Evolutionary conservation across 345 rosid species (phyloP).

Genomic region (Pistacia integerrima): DNA sequence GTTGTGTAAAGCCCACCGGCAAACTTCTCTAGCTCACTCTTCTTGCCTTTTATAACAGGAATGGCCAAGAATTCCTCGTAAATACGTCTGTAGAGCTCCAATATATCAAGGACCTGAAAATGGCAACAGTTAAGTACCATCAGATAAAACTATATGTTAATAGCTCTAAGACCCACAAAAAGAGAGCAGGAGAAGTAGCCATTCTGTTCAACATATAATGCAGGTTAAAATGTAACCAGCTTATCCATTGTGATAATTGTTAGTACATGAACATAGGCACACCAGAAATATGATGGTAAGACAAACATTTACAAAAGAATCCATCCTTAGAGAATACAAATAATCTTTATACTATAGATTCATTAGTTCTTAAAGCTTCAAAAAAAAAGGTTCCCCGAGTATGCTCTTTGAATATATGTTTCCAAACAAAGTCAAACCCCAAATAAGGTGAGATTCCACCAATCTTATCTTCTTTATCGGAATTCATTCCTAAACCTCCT

Average conservation of each 20-base stretch:
- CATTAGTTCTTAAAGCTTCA: not conserved
- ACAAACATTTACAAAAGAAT: not conserved
- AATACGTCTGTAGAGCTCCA: constrained; percentile 85
- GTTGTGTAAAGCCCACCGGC: constrained; percentile 98
- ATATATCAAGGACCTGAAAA: constrained; percentile 67
- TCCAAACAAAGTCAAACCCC: not conserved
- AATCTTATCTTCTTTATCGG: not conserved
- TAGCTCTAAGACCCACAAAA: not conserved
- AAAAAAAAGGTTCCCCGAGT: not conserved
- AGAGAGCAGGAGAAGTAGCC: not conserved
- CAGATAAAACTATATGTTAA: not conserved
- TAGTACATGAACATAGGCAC: not conserved
- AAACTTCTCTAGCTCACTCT: constrained; percentile 96
- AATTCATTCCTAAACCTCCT: not conserved
- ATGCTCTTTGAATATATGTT: not conserved
- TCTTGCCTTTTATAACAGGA: constrained; percentile 90
- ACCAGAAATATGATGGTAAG: not conserved
- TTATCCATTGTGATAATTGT: not conserved
- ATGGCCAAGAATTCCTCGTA: constrained; percentile 92
- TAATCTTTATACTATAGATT: not conserved
- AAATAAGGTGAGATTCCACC: not conserved
- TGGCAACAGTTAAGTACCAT: not conserved
- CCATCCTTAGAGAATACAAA: not conserved
- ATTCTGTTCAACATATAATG: not conserved
- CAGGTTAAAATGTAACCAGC: not conserved